A percentile compares a stretch with the other conserved stretches of the same genome.
These are phyloP conservation scores for Cruciata laevipes DNA, from an alignment of 257 asterid species.

Conservation along the genomic window DNA sequence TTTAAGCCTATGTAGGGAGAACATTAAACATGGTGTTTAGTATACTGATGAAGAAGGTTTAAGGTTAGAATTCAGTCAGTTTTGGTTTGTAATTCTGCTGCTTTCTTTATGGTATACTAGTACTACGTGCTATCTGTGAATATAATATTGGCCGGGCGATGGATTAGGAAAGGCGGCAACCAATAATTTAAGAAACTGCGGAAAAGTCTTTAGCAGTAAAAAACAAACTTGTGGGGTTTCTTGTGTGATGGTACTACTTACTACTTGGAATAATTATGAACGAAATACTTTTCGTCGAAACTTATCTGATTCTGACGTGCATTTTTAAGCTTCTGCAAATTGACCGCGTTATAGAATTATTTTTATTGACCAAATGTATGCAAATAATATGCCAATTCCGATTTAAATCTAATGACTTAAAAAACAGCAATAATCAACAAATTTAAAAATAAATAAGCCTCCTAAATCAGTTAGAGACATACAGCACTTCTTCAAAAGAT, in stretches of 20 bases:
- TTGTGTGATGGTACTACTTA: neutral
- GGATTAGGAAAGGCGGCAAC: neutral
- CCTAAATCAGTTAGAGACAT: too few relatives aligned
- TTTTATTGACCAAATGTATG: too few relatives aligned
- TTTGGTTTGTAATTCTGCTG: conserved; percentile 14
- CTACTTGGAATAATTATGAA: too few relatives aligned
- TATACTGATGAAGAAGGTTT: neutral
- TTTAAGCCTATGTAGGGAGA: conserved; percentile 5
- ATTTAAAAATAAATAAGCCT: too few relatives aligned
- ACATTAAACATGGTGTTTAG: neutral
- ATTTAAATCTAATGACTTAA: neutral
- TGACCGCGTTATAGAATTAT: too few relatives aligned
- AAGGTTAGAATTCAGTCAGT: conserved; percentile 11
- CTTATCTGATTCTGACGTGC: neutral
- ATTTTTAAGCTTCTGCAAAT: neutral
- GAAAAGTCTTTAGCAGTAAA: neutral
- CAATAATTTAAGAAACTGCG: neutral
- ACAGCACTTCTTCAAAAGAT: too few relatives aligned
- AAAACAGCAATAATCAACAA: too few relatives aligned
- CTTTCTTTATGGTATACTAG: neutral
- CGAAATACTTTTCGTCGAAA: neutral
- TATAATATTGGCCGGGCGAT: neutral
- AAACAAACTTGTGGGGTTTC: neutral
- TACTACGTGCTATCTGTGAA: neutral
- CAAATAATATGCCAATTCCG: too few relatives aligned